These are phyloP conservation scores for Fusarium sp. DNA, from an alignment of 2,329 filamentous ascomycete species.

Conservation along the genomic window DNA sequence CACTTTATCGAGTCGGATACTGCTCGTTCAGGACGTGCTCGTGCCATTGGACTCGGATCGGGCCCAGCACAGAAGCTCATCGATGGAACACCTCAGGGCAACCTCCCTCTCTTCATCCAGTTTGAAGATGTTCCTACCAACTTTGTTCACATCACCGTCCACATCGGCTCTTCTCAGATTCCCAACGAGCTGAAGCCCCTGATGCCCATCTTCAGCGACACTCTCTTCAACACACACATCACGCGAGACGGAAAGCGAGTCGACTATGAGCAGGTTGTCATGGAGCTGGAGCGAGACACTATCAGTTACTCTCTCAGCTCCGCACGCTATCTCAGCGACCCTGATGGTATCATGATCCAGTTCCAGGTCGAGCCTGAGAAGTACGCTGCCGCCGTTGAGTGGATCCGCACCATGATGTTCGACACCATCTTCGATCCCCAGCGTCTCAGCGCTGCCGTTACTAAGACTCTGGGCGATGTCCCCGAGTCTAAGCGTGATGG, in stretches of 20 bases:
- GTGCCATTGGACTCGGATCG: constrained; percentile 73
- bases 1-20: constrained; percentile 93
- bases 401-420: constrained; percentile 88
- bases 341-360: constrained; percentile 83
- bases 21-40: constrained; percentile 83
- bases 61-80: constrained; percentile 82
- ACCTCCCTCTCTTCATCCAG: constrained; percentile 90
- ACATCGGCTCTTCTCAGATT: constrained; percentile 81
- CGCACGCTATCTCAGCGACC: constrained; percentile 77
- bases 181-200: constrained; percentile 88
- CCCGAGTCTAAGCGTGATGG: constrained; percentile 93
- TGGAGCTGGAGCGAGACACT: constrained; percentile 90
- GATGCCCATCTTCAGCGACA: constrained; percentile 85
- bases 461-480: constrained; percentile 89
- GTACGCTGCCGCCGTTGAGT: constrained; percentile 83
- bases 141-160: constrained; percentile 87
- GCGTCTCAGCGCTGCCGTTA: constrained; percentile 72
- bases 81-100: constrained; percentile 71
- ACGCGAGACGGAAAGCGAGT: constrained; percentile 79
- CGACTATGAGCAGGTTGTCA: constrained; percentile 92
- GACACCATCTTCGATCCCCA: constrained; percentile 86
- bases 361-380: constrained; percentile 91
- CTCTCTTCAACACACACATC: constrained; percentile 95
- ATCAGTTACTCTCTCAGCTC: constrained; percentile 83
- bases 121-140: constrained; percentile 95